A percentile compares a stretch with the other conserved stretches of the same genome.
These are phyloP conservation scores for Fusarium newnesense DNA, from an alignment of 2,329 filamentous ascomycete species.

Conservation along the genomic window DNA sequence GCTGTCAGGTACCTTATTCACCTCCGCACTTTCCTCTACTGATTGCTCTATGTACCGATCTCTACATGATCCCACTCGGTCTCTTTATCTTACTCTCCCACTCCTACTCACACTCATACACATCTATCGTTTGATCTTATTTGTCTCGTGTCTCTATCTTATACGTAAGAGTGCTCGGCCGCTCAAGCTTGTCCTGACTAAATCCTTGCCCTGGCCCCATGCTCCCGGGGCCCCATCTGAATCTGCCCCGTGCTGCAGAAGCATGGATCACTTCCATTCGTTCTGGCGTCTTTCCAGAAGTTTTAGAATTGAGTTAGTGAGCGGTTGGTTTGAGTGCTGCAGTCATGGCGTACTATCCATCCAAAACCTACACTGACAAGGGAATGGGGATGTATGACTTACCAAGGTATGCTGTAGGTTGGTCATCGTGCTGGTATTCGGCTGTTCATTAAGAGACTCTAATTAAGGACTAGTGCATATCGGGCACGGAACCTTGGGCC, in stretches of 20 bases:
- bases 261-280: constrained; percentile 37
- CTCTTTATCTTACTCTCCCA: constrained; percentile 1
- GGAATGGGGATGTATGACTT: constrained; percentile 6
- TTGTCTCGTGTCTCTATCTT: constrained; percentile 5
- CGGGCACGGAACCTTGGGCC: not conserved
- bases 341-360: constrained; percentile 21
- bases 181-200: constrained; percentile 4
- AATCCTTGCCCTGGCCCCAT: constrained; percentile 34
- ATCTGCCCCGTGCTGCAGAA: constrained; percentile 39
- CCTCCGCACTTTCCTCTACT: not conserved
- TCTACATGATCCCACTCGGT: constrained; percentile 6
- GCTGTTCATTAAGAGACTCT: not conserved
- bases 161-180: constrained; percentile 23
- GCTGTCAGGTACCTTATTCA: not conserved
- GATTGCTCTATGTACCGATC: not conserved
- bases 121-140: not conserved
- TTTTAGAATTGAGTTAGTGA: constrained; percentile 2
- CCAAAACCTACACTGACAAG: constrained; percentile 11
- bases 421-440: not conserved
- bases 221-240: constrained; percentile 34
- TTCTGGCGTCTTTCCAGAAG: constrained; percentile 47
- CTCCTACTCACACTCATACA: not conserved
- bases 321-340: not conserved
- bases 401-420: not conserved
- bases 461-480: constrained; percentile 14